Base-by-base conservation (phyloP, 306 rosid species). In the Sechiopsis laciniata region DNA sequence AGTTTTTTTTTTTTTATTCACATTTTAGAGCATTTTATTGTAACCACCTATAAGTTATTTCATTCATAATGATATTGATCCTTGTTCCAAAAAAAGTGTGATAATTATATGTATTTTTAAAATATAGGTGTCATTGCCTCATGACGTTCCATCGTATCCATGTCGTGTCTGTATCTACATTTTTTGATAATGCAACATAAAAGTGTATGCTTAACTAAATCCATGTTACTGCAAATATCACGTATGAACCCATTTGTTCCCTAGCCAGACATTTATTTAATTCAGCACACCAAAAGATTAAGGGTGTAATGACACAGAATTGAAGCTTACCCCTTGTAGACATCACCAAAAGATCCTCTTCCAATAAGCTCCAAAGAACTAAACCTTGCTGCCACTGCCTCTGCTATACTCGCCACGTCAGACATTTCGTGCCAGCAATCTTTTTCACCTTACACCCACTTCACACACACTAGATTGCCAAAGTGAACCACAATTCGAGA, bases 331-430 rank as follows among this genome's bases (percentile, higher is more conserved):
- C 84, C 97, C 85, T 95, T 95, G 78, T 88, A 95, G 66, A 95
- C 99, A 42, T 95, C 93, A 0, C 99, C 99, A 61, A 95, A 91
- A 22, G 99, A 95, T 77, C 99, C 99, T 80, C 86, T 89, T 29
- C 99, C 99, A 76, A 95, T 95, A 53, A 89, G 96, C 80, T 95
- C 97, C 82, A 91, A 80, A 21, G 88, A 81, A 81, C 83, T 81
- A 78, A 95, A 95, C 66, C 99, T 91, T 9, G 97, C 80, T 66
- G 95, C 97, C 5, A 96, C 81, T 64, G 93, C 95, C 84, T 95
- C 96, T 22, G 81, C 73, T 26, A 95, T 82, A 79, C 82, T 89
- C 26, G 89, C 92, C 46, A 83, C 83, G 48, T 95, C 99, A 63
- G 83, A 95, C 99, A 95, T 77, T 76, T 80, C 37, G 42, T 29